Conservation (phyloP, 73 alveolate genomes). For the Paraurostyla sp. region DNA sequence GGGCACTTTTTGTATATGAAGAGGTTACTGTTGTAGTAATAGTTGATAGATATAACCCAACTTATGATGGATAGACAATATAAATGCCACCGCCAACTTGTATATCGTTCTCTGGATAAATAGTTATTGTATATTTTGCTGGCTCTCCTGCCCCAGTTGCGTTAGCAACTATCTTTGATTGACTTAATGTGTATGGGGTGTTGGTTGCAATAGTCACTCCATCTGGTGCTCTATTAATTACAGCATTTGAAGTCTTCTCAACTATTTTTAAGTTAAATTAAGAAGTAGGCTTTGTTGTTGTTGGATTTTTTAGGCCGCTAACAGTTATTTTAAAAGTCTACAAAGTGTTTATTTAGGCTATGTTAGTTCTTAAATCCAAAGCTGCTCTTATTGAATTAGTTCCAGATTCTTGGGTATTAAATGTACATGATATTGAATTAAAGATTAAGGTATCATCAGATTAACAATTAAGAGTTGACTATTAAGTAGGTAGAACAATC, state of each 20-base stretch:
- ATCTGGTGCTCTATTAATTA: neutral
- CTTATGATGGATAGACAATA: slow-evolving; percentile 22
- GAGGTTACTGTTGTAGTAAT: slow-evolving; percentile 20
- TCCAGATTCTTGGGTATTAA: neutral
- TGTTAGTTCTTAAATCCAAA: neutral
- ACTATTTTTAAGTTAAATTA: neutral
- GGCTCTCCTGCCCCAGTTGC: slow-evolving; percentile 42
- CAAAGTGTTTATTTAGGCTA: slow-evolving; percentile 10
- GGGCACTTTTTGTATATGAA: slow-evolving; percentile 23
- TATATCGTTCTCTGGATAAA: slow-evolving; percentile 27
- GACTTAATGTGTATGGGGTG: neutral
- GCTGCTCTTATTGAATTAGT: slow-evolving; percentile 29
- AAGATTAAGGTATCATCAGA: slow-evolving; percentile 23
- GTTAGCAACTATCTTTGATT: neutral
- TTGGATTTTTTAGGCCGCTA: slow-evolving; percentile 24
- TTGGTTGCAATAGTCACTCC: slow-evolving; percentile 1
- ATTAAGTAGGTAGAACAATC: slow-evolving; percentile 35
- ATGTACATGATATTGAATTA: slow-evolving; percentile 23
- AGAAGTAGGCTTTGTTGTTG: slow-evolving; percentile 17
- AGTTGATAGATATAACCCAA: neutral
- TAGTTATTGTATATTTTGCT: neutral
- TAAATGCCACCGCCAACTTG: slow-evolving; percentile 41
- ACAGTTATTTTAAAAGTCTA: slow-evolving; percentile 43
- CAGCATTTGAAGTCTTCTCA: neutral
- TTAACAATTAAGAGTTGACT: slow-evolving; percentile 12